Evolutionary conservation across 2,329 filamentous ascomycete genomes (phyloP), one percentile per base, ranked within the genome.

Genomic region (Cadophora gregata): DNA sequence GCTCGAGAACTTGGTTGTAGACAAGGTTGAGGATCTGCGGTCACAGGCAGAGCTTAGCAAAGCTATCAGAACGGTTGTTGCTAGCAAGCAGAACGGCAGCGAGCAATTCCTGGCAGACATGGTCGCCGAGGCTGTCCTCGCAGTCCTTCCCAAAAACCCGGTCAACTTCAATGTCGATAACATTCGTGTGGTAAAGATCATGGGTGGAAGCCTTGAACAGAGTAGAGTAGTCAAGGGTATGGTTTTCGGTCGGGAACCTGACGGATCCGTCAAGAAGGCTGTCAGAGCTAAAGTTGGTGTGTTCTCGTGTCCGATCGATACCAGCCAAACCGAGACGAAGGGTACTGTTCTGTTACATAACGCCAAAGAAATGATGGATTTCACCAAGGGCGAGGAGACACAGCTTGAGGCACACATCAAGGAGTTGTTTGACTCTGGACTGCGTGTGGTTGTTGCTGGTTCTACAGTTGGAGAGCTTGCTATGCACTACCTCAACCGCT

Each of bases 81-180:
- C 92, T 69, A 96, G 95, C 80, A 99, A 99, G 84, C 96, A 99
- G 81, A 95, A 90, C 76, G 96, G 96, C 74, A 93, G 88, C 78
- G 96, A 99, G 83, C 93, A 97, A 62, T 87, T 93, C 76, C 85
- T 99, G 63, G 92, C 94, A 68, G 84, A 90, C 63, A 86, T 98
- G 75, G 94, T 99, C 71, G 90, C 96, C 55, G 93, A 97, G 79
- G 89, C 87, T 50, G 87, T 91, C 65, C 88, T 98, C 65, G 89
- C 93, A 53, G 94, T 99, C 24, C 86, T 99, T 70, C 96, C 96
- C 73, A 97, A 97, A 85, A 97, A 97, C 82, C 92, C 96, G 25
- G 82, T 86, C 78, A 94, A 96, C 82, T 99, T 99, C 87, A 99
- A 97, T 81, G 93, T 99, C 71, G 96, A 99, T 84, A 99, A 99